Base-by-base conservation (phyloP, 768 basidiomycete genomes). In the Hericium rajendrae region DNA sequence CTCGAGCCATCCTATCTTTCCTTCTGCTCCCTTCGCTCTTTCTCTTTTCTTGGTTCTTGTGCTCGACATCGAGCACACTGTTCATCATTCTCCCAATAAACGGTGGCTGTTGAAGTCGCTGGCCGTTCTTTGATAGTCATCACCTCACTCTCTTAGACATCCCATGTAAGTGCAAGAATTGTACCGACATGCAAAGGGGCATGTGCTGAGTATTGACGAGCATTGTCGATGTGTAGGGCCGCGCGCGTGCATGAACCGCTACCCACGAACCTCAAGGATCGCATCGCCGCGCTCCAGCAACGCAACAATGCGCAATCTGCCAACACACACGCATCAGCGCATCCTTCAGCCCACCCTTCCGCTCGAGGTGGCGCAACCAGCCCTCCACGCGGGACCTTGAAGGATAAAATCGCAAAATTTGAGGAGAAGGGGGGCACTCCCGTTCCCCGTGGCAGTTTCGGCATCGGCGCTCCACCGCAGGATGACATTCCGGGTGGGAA, bases 261-360 rank as follows among this genome's bases (percentile, higher is more conserved):
- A 13, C 61, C 59, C 20, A 74, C 73, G 53, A 87, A 85, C 68
- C 80, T 91, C 66, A 89, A 84, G 71, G 88, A 91, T 63, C 85
- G 89, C 55, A 91, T 91, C 60, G 89, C 89, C 16, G 88, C 88
- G 26, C 74, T 91, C 51, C 82, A 91, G 67, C 87, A 88, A 62
- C 78, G 80, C 57, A 67, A 62, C 66, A 59, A 41, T 59, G 63
- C 55, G 54, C 68, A 56, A 59, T 38, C 71, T 46, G 62, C 76
- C 55, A 60, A 72, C 20, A 67, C 72, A 11, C 65, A 71, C 24
- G 2, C 32, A 32, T 32, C 32, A 32, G 32, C 32, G 32, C 32
- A 32, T 32, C 62, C 68, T 13, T 60, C 69, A n/a, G 58, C 64
- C 22, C 53, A 69, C 43, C 32, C 32, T 9, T 69, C 67, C 50